These are phyloP conservation scores for Noccaea caerulescens DNA, from an alignment of 345 rosid genomes.

Conservation along the genomic window DNA sequence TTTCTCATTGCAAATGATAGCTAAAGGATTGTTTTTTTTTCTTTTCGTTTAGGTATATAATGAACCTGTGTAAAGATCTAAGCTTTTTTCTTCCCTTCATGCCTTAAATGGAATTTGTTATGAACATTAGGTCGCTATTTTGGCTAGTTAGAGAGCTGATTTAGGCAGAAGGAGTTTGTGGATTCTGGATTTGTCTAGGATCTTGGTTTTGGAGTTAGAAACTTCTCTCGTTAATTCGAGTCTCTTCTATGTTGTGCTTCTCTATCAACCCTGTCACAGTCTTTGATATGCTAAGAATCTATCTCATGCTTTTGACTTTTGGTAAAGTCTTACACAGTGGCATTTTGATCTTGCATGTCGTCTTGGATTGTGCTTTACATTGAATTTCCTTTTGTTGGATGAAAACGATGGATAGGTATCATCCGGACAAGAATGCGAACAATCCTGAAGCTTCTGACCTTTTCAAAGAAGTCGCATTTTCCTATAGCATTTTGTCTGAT, in stretches of 20 bases:
- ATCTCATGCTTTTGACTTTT: too few species aligned
- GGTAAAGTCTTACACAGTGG: too few species aligned
- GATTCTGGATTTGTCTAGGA: constrained; percentile 7
- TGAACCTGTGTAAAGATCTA: too few species aligned
- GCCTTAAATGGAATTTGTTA: background rate
- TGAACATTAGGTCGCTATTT: background rate
- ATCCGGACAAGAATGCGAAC: constrained; percentile 94
- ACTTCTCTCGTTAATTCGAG: background rate
- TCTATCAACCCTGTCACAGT: background rate
- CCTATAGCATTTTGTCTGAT: constrained; percentile 94
- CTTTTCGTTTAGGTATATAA: too few species aligned
- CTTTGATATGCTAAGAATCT: background rate
- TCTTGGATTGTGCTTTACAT: background rate
- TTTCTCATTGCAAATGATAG: background rate
- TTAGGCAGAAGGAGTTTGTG: background rate
- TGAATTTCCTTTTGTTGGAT: background rate
- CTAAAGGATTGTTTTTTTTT: background rate
- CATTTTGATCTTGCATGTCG: too few species aligned
- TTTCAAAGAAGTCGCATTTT: constrained; percentile 97
- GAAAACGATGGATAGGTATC: constrained; percentile 61
- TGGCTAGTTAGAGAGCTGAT: background rate
- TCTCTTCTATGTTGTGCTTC: background rate
- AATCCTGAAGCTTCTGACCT: constrained; percentile 96
- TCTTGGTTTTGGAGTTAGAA: constrained; percentile 7
- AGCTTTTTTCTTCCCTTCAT: background rate